Conservation (phyloP, 2,329 filamentous ascomycete genomes). For the Aspergillus spinulosporus region DNA sequence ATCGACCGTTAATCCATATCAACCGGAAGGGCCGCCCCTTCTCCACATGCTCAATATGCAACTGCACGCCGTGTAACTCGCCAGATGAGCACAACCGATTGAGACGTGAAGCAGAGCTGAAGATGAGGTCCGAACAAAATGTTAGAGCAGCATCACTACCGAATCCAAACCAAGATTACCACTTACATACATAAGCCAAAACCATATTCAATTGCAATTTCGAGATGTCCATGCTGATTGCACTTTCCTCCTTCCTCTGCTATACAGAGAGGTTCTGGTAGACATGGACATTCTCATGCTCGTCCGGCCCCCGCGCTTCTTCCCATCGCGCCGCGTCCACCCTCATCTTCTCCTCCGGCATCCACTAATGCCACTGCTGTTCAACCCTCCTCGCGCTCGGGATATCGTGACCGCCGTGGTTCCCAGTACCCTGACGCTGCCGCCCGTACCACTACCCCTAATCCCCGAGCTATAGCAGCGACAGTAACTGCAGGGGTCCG, state of each 20-base stretch:
- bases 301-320: slow-evolving; percentile 18
- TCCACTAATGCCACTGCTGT: background rate
- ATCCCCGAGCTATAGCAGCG: background rate
- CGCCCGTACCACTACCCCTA: background rate
- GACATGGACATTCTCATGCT: slow-evolving; percentile 8
- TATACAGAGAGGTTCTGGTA: slow-evolving; percentile 19
- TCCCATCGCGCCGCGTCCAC: slow-evolving; percentile 24
- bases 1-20: slow-evolving; percentile 88
- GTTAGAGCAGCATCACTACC: slow-evolving; percentile 12
- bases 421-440: slow-evolving; percentile 5
- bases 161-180: background rate
- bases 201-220: background rate
- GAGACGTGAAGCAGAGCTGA: slow-evolving; percentile 35
- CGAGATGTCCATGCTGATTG: slow-evolving; percentile 22
- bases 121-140: slow-evolving; percentile 17
- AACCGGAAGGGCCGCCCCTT: slow-evolving; percentile 96
- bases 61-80: slow-evolving; percentile 79
- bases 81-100: slow-evolving; percentile 80
- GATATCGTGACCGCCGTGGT: background rate
- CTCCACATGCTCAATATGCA: slow-evolving; percentile 92
- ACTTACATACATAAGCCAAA: background rate
- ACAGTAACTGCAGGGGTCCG: slow-evolving; percentile 2
- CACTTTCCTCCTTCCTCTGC: slow-evolving; percentile 11
- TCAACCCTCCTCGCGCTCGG: slow-evolving; percentile 2
- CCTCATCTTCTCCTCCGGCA: slow-evolving; percentile 12